phyloP scores from a whole-genome alignment of 2,329 filamentous ascomycete genomes.

The Fusarium secorum region DNA sequence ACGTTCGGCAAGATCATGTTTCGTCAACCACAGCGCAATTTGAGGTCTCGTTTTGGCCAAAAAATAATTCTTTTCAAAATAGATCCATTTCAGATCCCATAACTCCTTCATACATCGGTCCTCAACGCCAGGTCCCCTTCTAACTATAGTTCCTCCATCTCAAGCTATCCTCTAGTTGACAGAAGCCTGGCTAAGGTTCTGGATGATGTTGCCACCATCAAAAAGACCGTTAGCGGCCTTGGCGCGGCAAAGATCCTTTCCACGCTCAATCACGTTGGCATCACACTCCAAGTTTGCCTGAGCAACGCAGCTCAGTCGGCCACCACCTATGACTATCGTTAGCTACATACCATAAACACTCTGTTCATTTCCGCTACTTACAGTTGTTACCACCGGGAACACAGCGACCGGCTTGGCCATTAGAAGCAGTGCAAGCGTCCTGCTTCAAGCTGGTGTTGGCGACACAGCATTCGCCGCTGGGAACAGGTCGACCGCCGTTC shows the following conservation, averaged over 20 bases:
- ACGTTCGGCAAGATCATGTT: rapidly evolving
- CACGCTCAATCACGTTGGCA: neutral
- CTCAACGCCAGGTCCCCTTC: neutral
- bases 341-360: neutral
- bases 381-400: constrained; percentile 18
- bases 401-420: neutral
- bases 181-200: neutral
- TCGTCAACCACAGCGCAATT: rapidly evolving
- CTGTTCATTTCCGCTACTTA: neutral
- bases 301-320: constrained; percentile 1
- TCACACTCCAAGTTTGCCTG: constrained; percentile 10
- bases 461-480: constrained; percentile 4
- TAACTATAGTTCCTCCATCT: rapidly evolving
- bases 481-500: constrained; percentile 10
- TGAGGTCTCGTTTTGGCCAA: neutral
- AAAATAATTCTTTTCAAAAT: neutral
- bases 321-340: neutral
- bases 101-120: neutral
- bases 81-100: neutral
- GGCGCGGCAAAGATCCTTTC: constrained; percentile 12
- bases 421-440: constrained; percentile 1
- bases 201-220: constrained; percentile 4
- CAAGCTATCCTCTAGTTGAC: neutral
- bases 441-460: constrained; percentile 21
- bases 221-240: neutral